Evolutionary conservation across 2,329 filamentous ascomycete genomes (phyloP), one percentile per base, ranked within the genome.

Genomic region (Sporothrix curviconia): DNA sequence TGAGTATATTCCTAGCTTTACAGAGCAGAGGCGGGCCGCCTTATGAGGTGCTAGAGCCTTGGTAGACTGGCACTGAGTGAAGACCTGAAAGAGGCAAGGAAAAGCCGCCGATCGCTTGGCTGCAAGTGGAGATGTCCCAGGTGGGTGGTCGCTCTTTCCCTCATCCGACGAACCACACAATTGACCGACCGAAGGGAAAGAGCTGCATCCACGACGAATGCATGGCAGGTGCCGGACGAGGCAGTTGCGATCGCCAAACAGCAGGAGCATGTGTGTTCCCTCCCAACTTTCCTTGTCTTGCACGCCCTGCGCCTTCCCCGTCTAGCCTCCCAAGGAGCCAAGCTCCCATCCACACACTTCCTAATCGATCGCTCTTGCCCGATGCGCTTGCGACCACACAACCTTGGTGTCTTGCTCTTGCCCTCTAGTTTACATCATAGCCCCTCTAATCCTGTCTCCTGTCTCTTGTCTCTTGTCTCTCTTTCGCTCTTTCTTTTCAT

Each of bases 391-490:
- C n/a, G n/a, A n/a, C n/a, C n/a, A n/a, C n/a, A n/a, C n/a, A n/a
- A n/a, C n/a, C n/a, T n/a, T n/a, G n/a, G n/a, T n/a, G n/a, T n/a
- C 36, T 37, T 4, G 25, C 24, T 42, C 50, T 53, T 53, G 36
- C 36, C 24, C 39, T 32, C 24, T 22, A 53, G 37, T 53, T 53
- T 53, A 53, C 50, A 53, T 53, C 50, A 53, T 53, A 43, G n/a
- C 39, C 39, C 40, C 51, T 44, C 39, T n/a, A n/a, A n/a, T n/a
- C n/a, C n/a, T n/a, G n/a, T n/a, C n/a, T n/a, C n/a, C n/a, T n/a
- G n/a, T 17, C 17, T 17, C 4, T 42, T 42, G 11, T 17, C n/a
- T 19, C 7, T 3, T 8, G 2, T 37, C 40, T 34, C 19, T 11
- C 15, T 36, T 19, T 43, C 24, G 30, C 17, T 40, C 22, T 30